Base-by-base conservation (phyloP, 805 yeast species). In the Starmerella sp. region DNA sequence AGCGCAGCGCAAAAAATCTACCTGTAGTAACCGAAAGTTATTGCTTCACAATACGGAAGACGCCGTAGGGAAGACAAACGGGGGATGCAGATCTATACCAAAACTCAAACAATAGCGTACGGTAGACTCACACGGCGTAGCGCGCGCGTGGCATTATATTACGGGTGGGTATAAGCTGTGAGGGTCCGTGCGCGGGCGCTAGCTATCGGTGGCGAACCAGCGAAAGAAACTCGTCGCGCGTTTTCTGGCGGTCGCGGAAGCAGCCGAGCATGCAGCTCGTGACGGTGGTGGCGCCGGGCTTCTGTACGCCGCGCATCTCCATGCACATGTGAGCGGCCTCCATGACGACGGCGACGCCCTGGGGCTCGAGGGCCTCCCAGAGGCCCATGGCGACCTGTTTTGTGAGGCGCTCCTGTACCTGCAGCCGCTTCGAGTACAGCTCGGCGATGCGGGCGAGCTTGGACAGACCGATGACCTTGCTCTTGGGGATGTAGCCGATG, bases 271-370 rank as follows among this genome's bases (percentile, higher is more conserved):
- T 91, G 67, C 97, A 91, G 65, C 96, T 86, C 17, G 98, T 93
- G 36, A 89, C 82, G 2, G 98, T 93, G 17, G 86, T 78, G 17
- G 95, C 85, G 1, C 97, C 97, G 0, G 96, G 81, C 71, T 93
- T 93, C 70, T 93, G 97, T 31, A 93, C 87, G 54, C 98, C 98
- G 67, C 98, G 80, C 69, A 95, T 87, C 31, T 91, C 97, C 98
- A 93, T 93, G 70, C 98, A 93, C 98, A 93, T 93, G 68, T 93
- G 98, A 2, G 91, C 80, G 17, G 97, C 97, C 71, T 93, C 98
- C 65, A 93, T 89, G 31, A 93, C 97, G 42, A 93, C 98, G 0
- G 97, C 98, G 8, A 93, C 98, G 58, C 98, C 98, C 65, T 90
- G 79, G 15, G 98, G 98, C 65, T 85, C 83, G 65, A 93, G 75